Evolutionary conservation across 192 early-diverging fungal species (phyloP), one percentile per base, ranked within the genome.

Genomic region (Hyaloraphidium curvatum): DNA sequence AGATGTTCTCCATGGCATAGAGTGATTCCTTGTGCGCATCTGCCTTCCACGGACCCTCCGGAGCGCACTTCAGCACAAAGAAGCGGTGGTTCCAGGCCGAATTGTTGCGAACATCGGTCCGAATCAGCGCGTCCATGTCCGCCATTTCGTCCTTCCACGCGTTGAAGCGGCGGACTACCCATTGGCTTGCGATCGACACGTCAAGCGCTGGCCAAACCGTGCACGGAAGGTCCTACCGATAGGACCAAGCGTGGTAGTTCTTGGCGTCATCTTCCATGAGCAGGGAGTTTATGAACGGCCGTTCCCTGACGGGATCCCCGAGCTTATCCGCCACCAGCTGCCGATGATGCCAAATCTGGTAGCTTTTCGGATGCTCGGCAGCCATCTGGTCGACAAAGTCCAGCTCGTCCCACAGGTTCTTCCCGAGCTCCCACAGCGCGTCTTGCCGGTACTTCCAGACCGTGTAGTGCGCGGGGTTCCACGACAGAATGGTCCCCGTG

Each of bases 201-300:
- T n/a, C n/a, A n/a, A 64, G 13, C n/a, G 1, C 3, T 53, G 58
- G 16, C 9, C 51, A 39, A 30, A 4, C 22, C 7, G 23, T 23
- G 31, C 26, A n/a, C 16, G 22, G 33, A 19, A 53, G 13, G 13
- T 5, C 53, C 3, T 55, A 78, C 73, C 82, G 77, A 62, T 98
- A 96, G 1, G 81, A 76, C 96, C 96, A 99, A 0, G 86, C 87
- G 66, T 99, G 96, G 62, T 97, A 99, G 65, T 99, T 99, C 63
- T 99, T 99, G 19, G 86, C 74, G 40, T 97, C 96, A 4, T 71
- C 65, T 23, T 70, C 75, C 7, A 25, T 21, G 23, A 99, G 61
- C 17, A 84, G 63, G 1, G 52, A 28, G 29, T 79, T 73, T 33
- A 93, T 70, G 50, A 87, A 91, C 7, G 62, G 59, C 27, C 86